phyloP scores from a whole-genome alignment of 2,329 filamentous ascomycete species.

The Aspergillus terreus region DNA sequence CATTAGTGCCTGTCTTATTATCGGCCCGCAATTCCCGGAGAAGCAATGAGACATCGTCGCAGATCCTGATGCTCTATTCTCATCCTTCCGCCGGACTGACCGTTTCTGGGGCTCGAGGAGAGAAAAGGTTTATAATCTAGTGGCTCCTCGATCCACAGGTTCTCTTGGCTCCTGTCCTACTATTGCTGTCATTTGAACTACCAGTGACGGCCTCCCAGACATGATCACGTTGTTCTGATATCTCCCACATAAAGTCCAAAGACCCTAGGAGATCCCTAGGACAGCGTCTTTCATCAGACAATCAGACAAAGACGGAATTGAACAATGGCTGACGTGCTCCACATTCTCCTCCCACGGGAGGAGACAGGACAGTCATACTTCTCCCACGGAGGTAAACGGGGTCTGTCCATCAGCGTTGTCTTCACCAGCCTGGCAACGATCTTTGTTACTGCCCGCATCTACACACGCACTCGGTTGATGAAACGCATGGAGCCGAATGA shows the following conservation, averaged over 20 bases:
- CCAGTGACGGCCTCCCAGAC: neutral
- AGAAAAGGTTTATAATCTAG: slow-evolving; percentile 14
- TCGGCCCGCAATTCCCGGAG: slow-evolving; percentile 14
- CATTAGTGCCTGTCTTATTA: slow-evolving; percentile 14
- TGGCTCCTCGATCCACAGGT: slow-evolving; percentile 6
- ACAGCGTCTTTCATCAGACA: neutral
- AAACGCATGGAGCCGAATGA: slow-evolving; percentile 34
- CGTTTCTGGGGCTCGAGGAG: slow-evolving; percentile 5
- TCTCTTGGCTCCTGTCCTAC: neutral
- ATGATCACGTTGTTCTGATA: neutral
- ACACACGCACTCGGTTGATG: slow-evolving; percentile 29
- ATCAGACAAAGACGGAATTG: no score
- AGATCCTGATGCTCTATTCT: slow-evolving; percentile 9
- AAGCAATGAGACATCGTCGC: slow-evolving; percentile 19
- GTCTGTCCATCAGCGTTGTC: slow-evolving; percentile 26
- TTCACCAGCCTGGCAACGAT: slow-evolving; percentile 28
- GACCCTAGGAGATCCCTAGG: neutral
- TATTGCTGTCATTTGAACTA: neutral
- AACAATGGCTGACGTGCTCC: slow-evolving; percentile 3
- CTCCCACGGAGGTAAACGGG: slow-evolving; percentile 23
- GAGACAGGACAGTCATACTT: slow-evolving; percentile 17
- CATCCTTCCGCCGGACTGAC: slow-evolving; percentile 5
- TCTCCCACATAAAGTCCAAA: neutral
- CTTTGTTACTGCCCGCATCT: slow-evolving; percentile 30
- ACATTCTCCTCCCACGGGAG: slow-evolving; percentile 15